Evolutionary conservation across 2,329 filamentous ascomycete genomes (phyloP).

Genomic region (Diplodia mutila): DNA sequence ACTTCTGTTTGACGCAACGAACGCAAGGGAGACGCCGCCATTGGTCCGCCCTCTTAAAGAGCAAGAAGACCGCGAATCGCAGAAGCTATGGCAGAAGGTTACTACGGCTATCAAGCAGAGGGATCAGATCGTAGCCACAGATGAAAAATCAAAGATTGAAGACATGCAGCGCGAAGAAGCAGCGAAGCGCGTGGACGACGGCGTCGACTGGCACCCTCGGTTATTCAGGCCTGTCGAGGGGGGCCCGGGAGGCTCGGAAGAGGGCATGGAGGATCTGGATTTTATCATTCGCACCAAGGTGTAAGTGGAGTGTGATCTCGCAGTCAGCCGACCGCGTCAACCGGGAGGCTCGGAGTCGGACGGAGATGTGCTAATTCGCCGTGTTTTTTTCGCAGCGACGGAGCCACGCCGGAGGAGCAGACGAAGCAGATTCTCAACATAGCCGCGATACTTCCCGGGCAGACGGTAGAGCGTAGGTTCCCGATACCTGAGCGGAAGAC

Average conservation of each 20-base stretch:
- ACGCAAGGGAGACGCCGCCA: conserved; percentile 76
- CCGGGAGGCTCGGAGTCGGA: background rate
- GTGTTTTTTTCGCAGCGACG: conserved; percentile 59
- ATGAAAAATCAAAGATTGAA: conserved; percentile 96
- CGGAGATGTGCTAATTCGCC: conserved; percentile 20
- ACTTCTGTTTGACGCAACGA: conserved; percentile 83
- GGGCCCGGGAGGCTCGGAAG: conserved; percentile 70
- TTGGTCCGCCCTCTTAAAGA: conserved; percentile 77
- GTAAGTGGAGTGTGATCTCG: conserved; percentile 55
- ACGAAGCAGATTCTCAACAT: conserved; percentile 84
- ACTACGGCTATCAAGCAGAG: conserved; percentile 78
- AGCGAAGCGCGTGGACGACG: conserved; percentile 74
- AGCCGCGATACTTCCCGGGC: conserved; percentile 80
- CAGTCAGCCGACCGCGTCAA: background rate
- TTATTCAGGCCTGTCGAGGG: conserved; percentile 78
- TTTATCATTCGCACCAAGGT: conserved; percentile 91
- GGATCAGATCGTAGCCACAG: conserved; percentile 87
- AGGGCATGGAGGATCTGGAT: conserved; percentile 86
- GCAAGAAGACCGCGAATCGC: conserved; percentile 88
- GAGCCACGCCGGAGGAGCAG: conserved; percentile 68
- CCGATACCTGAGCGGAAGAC: conserved; percentile 59
- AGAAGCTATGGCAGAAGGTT: conserved; percentile 82
- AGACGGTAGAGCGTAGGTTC: conserved; percentile 57
- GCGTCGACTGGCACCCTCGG: conserved; percentile 83
- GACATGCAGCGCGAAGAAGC: conserved; percentile 90